Percentiles rank a stretch among this genome's conserved stretches.
Evolutionary conservation across 192 early-diverging fungal genomes (phyloP).

Genomic region (Linnemannia elongata): DNA sequence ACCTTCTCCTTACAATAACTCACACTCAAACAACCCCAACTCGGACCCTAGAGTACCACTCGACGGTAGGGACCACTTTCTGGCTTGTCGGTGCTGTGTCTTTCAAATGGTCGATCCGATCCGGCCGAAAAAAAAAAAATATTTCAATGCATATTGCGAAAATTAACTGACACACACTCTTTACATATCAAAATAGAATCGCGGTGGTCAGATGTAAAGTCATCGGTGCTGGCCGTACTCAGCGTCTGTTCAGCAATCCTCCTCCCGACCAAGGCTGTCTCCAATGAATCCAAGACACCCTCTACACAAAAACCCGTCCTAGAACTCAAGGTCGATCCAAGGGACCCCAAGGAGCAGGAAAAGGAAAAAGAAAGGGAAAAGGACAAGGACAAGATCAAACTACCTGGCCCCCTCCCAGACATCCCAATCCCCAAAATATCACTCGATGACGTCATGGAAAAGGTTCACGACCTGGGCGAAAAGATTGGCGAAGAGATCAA

Average conservation of each 20-base stretch:
- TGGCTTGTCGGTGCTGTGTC: background rate
- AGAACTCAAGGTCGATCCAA: conserved; percentile 29
- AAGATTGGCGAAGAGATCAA: conserved; percentile 56
- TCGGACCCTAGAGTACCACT: background rate
- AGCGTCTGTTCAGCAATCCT: conserved; percentile 34
- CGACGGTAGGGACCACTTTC: background rate
- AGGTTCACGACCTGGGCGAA: conserved; percentile 33
- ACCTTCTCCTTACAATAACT: background rate
- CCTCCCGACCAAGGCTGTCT: conserved; percentile 6
- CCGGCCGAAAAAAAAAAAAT: background rate
- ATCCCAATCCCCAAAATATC: conserved; percentile 50
- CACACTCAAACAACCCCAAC: background rate
- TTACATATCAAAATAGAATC: conserved; percentile 21
- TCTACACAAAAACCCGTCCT: conserved; percentile 15
- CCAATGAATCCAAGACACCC: conserved; percentile 20
- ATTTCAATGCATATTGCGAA: background rate
- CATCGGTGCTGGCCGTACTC: conserved; percentile 20
- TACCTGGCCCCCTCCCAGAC: conserved; percentile 38
- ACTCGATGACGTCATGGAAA: conserved; percentile 44
- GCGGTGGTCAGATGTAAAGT: conserved; percentile 46
- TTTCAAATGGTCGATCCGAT: background rate
- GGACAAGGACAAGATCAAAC: conserved; percentile 38
- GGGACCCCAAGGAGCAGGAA: conserved; percentile 1
- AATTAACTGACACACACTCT: background rate
- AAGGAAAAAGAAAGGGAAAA: background rate